These are phyloP conservation scores for Glarea lozoyensis DNA, from an alignment of 495 filamentous ascomycete species.

Conservation along the genomic window DNA sequence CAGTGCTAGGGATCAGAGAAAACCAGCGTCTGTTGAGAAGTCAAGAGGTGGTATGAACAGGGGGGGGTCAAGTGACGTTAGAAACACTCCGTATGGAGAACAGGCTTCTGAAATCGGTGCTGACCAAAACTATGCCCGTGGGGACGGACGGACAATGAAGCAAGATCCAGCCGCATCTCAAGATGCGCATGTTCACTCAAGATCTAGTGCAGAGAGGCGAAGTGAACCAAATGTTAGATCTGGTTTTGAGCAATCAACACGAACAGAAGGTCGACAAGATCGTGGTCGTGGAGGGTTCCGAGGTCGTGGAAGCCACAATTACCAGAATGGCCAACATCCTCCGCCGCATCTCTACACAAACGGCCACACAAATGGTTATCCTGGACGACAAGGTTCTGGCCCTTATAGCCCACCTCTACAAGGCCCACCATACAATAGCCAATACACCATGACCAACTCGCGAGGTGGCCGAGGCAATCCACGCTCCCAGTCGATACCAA, in stretches of 20 bases:
- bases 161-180: slow-evolving; percentile 7
- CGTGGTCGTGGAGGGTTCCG: slow-evolving; percentile 47
- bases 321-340: slow-evolving; percentile 24
- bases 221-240: slow-evolving; percentile 18
- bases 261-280: slow-evolving; percentile 39
- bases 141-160: slow-evolving; percentile 6
- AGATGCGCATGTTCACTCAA: slow-evolving; percentile 11
- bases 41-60: slow-evolving; percentile 17
- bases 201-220: slow-evolving; percentile 13
- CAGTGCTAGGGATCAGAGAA: slow-evolving; percentile 33
- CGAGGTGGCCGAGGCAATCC: slow-evolving; percentile 18
- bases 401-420: slow-evolving; percentile 26
- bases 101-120: slow-evolving; percentile 2
- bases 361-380: slow-evolving; percentile 27
- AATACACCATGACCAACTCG: slow-evolving; percentile 4
- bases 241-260: slow-evolving; percentile 16
- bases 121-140: slow-evolving; percentile 1
- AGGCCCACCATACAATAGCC: slow-evolving; percentile 12
- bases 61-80: slow-evolving; percentile 5
- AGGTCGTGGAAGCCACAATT: slow-evolving; percentile 39
- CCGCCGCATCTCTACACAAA: slow-evolving; percentile 37
- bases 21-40: slow-evolving; percentile 30
- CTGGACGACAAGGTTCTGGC: slow-evolving; percentile 12
- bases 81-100: neutral
- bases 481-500: slow-evolving; percentile 22